Evolutionary conservation across 2,329 filamentous ascomycete genomes (phyloP).

Genomic region (Penicillium sp.): DNA sequence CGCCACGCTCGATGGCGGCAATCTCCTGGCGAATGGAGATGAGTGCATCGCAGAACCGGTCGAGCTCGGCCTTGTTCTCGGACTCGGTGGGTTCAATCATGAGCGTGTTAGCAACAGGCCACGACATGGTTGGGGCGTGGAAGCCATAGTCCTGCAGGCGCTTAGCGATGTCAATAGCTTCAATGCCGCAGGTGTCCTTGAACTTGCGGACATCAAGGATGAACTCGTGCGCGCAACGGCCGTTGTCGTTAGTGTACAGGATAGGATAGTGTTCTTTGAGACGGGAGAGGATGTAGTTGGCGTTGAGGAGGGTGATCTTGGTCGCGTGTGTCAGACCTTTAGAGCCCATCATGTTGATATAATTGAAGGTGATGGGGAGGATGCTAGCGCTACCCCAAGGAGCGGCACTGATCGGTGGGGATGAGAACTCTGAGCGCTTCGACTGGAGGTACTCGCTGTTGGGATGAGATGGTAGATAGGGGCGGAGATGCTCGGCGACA

Average conservation of each 20-base stretch:
- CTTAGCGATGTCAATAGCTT: slow-evolving; percentile 95
- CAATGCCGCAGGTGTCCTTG: slow-evolving; percentile 79
- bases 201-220: slow-evolving; percentile 89
- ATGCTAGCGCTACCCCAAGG: slow-evolving; percentile 89
- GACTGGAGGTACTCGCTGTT: slow-evolving; percentile 55
- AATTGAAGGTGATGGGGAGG: slow-evolving; percentile 91
- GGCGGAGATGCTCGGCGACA: slow-evolving; percentile 78
- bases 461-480: slow-evolving; percentile 76
- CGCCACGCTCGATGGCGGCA: slow-evolving; percentile 77
- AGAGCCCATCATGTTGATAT: slow-evolving; percentile 91
- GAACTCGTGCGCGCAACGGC: slow-evolving; percentile 94
- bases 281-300: slow-evolving; percentile 92
- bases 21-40: slow-evolving; percentile 89
- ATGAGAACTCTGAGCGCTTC: slow-evolving; percentile 54
- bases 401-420: slow-evolving; percentile 75
- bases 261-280: slow-evolving; percentile 86
- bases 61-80: slow-evolving; percentile 88
- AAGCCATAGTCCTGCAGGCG: slow-evolving; percentile 97
- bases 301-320: slow-evolving; percentile 90
- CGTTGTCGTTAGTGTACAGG: slow-evolving; percentile 88
- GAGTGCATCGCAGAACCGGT: slow-evolving; percentile 89
- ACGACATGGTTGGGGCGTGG: slow-evolving; percentile 96
- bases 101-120: slow-evolving; percentile 91
- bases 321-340: slow-evolving; percentile 86
- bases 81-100: slow-evolving; percentile 99